Conservation (phyloP, 192 early-diverging fungal genomes). For the Coemansia sp. region DNA sequence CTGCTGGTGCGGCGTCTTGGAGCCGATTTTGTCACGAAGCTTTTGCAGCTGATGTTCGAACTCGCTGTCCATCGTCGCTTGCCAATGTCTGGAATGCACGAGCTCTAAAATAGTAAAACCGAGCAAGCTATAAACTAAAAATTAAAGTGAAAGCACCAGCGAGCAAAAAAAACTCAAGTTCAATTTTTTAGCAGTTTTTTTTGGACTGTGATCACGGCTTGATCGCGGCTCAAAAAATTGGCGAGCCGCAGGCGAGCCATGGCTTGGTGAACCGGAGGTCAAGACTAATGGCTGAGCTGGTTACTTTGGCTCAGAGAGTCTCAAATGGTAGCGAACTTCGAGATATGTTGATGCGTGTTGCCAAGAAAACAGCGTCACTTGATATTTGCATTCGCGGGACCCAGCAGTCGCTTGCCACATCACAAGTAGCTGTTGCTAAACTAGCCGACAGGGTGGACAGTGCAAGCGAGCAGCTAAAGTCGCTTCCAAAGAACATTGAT, state of each 20-base stretch:
- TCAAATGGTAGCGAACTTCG: conserved; percentile 45
- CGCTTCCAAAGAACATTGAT: conserved; percentile 42
- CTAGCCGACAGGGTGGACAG: conserved; percentile 26
- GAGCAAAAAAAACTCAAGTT: no score
- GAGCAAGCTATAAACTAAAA: not conserved
- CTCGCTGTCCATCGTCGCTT: conserved; percentile 27
- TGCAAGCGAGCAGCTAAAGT: conserved; percentile 33
- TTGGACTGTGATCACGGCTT: no score
- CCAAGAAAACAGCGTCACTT: conserved; percentile 36
- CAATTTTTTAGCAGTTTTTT: no score
- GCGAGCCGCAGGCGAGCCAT: no score
- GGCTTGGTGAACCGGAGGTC: no score
- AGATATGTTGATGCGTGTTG: conserved; percentile 29
- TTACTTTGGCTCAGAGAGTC: conserved; percentile 38
- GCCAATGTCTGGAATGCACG: not conserved
- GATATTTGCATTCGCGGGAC: conserved; percentile 34
- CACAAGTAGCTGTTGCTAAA: conserved; percentile 11
- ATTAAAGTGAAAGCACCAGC: no score
- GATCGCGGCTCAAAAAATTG: no score
- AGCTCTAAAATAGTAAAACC: not conserved
- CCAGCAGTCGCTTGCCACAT: conserved; percentile 35
- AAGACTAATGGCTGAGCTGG: no score
- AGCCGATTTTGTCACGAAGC: conserved; percentile 62
- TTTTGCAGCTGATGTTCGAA: conserved; percentile 48
- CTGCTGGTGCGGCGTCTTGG: conserved; percentile 83